These are phyloP conservation scores for Xanthoparmelia taractica DNA, from an alignment of 495 filamentous ascomycete genomes.

Conservation along the genomic window DNA sequence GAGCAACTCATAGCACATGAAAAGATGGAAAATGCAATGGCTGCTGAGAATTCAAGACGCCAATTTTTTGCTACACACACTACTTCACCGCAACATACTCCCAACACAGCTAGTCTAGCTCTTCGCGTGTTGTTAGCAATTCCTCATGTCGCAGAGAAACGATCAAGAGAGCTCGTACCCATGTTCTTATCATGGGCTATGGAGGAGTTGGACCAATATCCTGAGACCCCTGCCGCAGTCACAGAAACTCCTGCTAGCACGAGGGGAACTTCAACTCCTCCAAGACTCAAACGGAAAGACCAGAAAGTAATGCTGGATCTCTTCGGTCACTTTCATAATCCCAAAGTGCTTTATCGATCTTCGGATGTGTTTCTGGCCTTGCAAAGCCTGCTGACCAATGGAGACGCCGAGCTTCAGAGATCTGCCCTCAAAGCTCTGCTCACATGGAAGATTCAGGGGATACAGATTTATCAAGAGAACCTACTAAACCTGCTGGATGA, in stretches of 20 bases:
- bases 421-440: constrained; percentile 74
- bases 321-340: constrained; percentile 80
- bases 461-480: constrained; percentile 77
- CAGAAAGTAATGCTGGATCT: constrained; percentile 72
- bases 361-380: constrained; percentile 67
- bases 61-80: constrained; percentile 45
- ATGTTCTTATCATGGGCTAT: constrained; percentile 71
- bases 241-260: constrained; percentile 20
- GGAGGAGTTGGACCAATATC: constrained; percentile 41
- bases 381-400: constrained; percentile 67
- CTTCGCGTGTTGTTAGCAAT: constrained; percentile 66
- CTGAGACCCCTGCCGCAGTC: constrained; percentile 33
- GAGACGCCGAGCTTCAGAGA: constrained; percentile 83
- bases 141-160: constrained; percentile 73
- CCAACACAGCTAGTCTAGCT: constrained; percentile 52
- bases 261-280: constrained; percentile 25
- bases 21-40: constrained; percentile 34
- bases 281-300: constrained; percentile 57
- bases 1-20: constrained; percentile 39
- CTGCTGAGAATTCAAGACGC: constrained; percentile 41
- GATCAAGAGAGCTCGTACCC: constrained; percentile 75
- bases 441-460: constrained; percentile 71
- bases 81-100: constrained; percentile 32
- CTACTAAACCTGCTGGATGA: constrained; percentile 87
- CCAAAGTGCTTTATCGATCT: constrained; percentile 70